A percentile compares a stretch with the other conserved stretches of the same genome.
These are phyloP conservation scores for Rhodotorula sp. DNA, from an alignment of 1,284 basidiomycete genomes.

Conservation along the genomic window DNA sequence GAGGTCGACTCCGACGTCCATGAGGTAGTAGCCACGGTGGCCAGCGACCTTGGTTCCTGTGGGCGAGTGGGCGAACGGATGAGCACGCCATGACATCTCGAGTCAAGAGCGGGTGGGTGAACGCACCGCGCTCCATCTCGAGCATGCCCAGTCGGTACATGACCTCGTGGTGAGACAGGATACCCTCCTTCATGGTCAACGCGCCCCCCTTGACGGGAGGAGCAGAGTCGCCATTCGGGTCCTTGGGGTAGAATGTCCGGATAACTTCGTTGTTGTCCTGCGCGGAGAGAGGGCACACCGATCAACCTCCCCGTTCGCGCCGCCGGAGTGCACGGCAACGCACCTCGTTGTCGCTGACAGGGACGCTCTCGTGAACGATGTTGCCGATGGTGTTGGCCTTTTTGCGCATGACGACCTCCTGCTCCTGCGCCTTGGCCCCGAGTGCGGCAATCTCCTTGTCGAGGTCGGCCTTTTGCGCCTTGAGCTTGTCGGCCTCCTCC, in stretches of 20 bases:
- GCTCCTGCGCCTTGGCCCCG: slow-evolving; percentile 71
- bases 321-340: slow-evolving; percentile 31
- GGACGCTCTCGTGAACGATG: slow-evolving; percentile 81
- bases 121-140: no score
- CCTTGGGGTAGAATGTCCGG: slow-evolving; percentile 82
- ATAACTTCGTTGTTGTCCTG: slow-evolving; percentile 81
- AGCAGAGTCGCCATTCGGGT: slow-evolving; percentile 56
- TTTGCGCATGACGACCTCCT: slow-evolving; percentile 72
- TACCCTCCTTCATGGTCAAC: slow-evolving; percentile 63
- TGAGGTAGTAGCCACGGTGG: slow-evolving; percentile 94
- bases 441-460: slow-evolving; percentile 75
- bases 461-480: slow-evolving; percentile 72
- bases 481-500: slow-evolving; percentile 81
- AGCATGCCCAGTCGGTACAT: slow-evolving; percentile 88
- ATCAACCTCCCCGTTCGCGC: background rate
- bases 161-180: slow-evolving; percentile 95
- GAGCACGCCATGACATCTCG: background rate
- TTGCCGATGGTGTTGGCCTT: slow-evolving; percentile 85
- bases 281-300: slow-evolving; percentile 4
- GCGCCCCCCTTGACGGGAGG: slow-evolving; percentile 50
- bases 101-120: background rate
- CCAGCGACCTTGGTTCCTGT: slow-evolving; percentile 86
- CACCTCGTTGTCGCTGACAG: slow-evolving; percentile 85
- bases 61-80: background rate
- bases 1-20: slow-evolving; percentile 91